phyloP scores from a whole-genome alignment of 177 flowering plant genomes.

The Vitis hybrid region DNA sequence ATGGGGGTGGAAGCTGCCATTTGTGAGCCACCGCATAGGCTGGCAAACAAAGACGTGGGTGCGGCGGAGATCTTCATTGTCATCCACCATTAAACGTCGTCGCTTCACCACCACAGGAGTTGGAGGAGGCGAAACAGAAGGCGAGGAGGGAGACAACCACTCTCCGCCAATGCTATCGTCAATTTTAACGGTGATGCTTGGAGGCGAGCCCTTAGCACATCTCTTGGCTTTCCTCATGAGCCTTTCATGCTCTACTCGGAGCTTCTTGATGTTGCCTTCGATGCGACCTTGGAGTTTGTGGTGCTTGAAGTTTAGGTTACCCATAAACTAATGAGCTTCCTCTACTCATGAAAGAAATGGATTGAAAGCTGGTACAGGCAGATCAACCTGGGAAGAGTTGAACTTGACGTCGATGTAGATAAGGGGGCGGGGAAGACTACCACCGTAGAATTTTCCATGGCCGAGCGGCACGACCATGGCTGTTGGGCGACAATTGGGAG shows the following conservation, averaged over 20 bases:
- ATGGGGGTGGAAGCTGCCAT: too few relatives aligned
- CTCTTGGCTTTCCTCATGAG: background rate
- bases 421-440: conserved; percentile 81
- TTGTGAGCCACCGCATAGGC: too few relatives aligned
- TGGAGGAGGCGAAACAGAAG: conserved; percentile 38
- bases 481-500: too few relatives aligned
- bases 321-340: conserved; percentile 97
- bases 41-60: too few relatives aligned
- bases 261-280: conserved; percentile 64
- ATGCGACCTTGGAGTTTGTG: conserved; percentile 76
- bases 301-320: conserved; percentile 73
- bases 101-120: conserved; percentile 46
- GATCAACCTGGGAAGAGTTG: conserved; percentile 61
- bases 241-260: conserved; percentile 46
- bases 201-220: background rate
- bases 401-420: conserved; percentile 59
- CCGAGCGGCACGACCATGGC: conserved; percentile 54
- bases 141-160: background rate
- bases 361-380: conserved; percentile 59
- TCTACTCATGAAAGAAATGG: conserved; percentile 67
- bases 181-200: background rate
- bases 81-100: conserved; percentile 27
- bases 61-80: conserved; percentile 7
- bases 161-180: background rate
- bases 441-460: conserved; percentile 87